Evolutionary conservation across 2,329 filamentous ascomycete species (phyloP), one percentile per base, ranked within the genome.

Genomic region (Colletotrichum lentis): DNA sequence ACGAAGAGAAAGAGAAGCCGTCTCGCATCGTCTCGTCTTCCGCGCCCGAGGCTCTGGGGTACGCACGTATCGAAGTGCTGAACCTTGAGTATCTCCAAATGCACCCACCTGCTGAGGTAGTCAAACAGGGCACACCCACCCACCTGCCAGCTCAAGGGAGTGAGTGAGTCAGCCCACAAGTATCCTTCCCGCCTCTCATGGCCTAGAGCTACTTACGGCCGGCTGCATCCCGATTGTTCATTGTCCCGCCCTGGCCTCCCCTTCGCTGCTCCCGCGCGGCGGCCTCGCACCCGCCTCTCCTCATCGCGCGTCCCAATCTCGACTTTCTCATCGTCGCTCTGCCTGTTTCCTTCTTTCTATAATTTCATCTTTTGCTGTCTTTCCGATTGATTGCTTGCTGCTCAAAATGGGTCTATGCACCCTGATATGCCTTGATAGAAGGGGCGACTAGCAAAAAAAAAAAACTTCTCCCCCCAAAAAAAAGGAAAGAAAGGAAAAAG

Each of bases 351-450:
- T 24, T 49, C 12, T 50, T 5, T 22, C 50, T 14, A 6, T 60
- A 3, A n/a, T 60, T 24, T 11, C 12, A 18, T 16, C 8, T n/a
- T 2, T 20, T 22, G 27, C 27, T 27, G 27, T 37, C 24, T 35
- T n/a, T 16, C 16, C 7, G 24, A 24, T 10, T 24, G n/a, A 37
- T 39, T 16, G 27, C 52, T 35, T 49, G 27, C 1, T 63, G 27
- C 44, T 67, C 22, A 59, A 61, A 61, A 50, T 43, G 61, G 65
- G 65, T n/a, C 54, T 67, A 54, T 64, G 37, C 60, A 49, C 43
- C 44, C 54, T 59, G 56, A 44, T 55, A 50, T 27, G 35, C 61
- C 27, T 44, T 41, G 7, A 20, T 20, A 55, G 27, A 43, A 60
- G 31, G 50, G 50, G 35, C 18, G 27, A 18, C 18, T 18, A 8